Evolutionary conservation across 1,284 basidiomycete species (phyloP).

Genomic region (Calocybe gambosa): DNA sequence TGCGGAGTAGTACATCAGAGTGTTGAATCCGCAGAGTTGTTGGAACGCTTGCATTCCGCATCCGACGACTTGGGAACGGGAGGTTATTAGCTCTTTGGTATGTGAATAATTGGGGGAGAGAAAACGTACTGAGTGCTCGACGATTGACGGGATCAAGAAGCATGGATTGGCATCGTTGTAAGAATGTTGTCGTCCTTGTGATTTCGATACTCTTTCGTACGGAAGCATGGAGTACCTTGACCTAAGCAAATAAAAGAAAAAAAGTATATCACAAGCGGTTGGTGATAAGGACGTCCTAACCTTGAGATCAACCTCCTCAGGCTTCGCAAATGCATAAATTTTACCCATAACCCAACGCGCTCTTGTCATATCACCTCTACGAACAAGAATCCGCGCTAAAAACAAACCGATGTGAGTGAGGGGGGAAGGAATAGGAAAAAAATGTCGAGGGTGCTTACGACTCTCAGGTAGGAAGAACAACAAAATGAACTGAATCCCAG

Average conservation of each 20-base stretch:
- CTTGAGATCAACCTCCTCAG: slow-evolving; percentile 63
- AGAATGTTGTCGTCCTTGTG: slow-evolving; percentile 54
- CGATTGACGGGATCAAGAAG: slow-evolving; percentile 55
- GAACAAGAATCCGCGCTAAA: slow-evolving; percentile 65
- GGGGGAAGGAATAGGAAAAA: neutral
- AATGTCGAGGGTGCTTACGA: no score
- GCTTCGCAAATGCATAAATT: slow-evolving; percentile 62
- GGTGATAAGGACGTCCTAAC: slow-evolving; percentile 24
- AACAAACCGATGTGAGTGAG: neutral
- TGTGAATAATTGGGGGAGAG: neutral
- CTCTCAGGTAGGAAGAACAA: slow-evolving; percentile 72
- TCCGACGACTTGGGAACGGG: slow-evolving; percentile 48
- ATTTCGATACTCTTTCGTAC: slow-evolving; percentile 64
- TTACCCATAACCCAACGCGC: slow-evolving; percentile 52
- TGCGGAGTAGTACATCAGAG: slow-evolving; percentile 73
- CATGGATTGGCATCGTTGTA: slow-evolving; percentile 51
- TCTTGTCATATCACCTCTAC: slow-evolving; percentile 41
- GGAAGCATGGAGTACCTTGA: slow-evolving; percentile 52
- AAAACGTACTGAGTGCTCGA: slow-evolving; percentile 59
- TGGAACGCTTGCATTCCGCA: slow-evolving; percentile 81
- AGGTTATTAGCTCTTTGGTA: neutral
- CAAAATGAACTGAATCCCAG: slow-evolving; percentile 55
- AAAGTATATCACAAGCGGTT: neutral
- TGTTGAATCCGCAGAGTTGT: slow-evolving; percentile 75
- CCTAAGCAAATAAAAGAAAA: slow-evolving; percentile 25